Conservation (phyloP, 345 rosid genomes). For the Eucalyptus camaldulensis region DNA sequence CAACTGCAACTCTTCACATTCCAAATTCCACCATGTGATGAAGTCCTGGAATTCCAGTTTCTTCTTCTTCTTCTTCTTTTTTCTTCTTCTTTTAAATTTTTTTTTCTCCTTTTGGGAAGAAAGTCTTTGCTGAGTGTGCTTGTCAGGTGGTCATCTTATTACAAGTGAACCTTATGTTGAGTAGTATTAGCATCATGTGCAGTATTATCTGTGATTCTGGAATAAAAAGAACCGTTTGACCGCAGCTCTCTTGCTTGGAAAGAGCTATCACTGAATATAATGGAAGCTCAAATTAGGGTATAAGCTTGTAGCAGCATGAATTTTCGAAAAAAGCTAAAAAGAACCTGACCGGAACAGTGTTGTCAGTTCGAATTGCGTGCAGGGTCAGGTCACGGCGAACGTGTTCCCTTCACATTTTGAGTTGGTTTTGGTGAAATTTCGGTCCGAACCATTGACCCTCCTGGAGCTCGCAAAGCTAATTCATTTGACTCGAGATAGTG, state of each 20-base stretch:
- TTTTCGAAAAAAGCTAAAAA: too few relatives aligned
- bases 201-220: neutral
- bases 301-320: neutral
- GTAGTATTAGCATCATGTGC: neutral
- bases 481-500: neutral
- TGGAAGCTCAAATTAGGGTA: neutral
- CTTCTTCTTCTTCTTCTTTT: too few relatives aligned
- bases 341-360: neutral
- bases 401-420: neutral
- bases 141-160: neutral
- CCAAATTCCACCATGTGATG: neutral
- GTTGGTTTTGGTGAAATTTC: neutral
- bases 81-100: too few relatives aligned
- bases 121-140: neutral
- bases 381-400: neutral
- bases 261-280: too few relatives aligned
- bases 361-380: neutral
- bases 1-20: too few relatives aligned
- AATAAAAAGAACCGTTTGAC: neutral
- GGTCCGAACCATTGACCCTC: fast-evolving
- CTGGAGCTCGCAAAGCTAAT: neutral
- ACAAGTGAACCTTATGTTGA: neutral
- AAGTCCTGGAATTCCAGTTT: neutral
- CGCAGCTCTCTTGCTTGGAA: neutral
- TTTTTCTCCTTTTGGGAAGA: neutral